Evolutionary conservation across 2,329 filamentous ascomycete genomes (phyloP), one percentile per base, ranked within the genome.

Genomic region (Diplodia mutila): DNA sequence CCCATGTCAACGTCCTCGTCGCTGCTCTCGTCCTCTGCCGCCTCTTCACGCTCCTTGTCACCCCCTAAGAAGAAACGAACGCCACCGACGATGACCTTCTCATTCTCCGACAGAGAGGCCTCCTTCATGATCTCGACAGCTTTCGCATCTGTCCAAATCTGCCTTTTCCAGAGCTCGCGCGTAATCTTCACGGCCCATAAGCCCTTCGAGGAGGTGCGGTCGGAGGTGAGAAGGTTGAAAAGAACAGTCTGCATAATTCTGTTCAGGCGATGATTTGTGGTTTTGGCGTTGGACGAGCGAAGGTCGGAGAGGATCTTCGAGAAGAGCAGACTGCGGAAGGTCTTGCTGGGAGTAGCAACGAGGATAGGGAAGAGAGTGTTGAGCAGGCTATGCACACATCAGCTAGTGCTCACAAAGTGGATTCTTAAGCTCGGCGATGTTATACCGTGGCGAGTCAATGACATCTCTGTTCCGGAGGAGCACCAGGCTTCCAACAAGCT

Each of bases 51-150:
- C 80, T 98, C 95, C 79, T 97, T 94, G 78, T 99, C 95, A 39
- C 94, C 94, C 27, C 95, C 95, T 0, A 99, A 85, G 83, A 99
- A 99, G 84, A 98, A 99, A 27, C 93, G 88, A 16, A 96, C 92
- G 53, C 92, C 94, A 18, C 93, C 92, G 6, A 91, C 84, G 29
- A 95, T 88, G 3, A 98, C 93, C 81, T 99, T 99, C 73, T 96
- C 92, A 73, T 97, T 97, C 63, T 97, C 91, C 3, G 92, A 89
- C 67, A 99, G 81, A 66, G 90, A 89, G 0, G 94, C 93, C 80
- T 97, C 91, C 80, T 97, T 97, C 94, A 99, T 98, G 71, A 98
- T 92, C 75, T 97, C 93, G n/a, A 98, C 95, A 0, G 94, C 90
- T 78, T 94, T 95, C 1, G 93, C 88, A 74, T 99, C 95, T 11